phyloP scores from a whole-genome alignment of 108 stramenopile species.

The Fragilaria radians region DNA sequence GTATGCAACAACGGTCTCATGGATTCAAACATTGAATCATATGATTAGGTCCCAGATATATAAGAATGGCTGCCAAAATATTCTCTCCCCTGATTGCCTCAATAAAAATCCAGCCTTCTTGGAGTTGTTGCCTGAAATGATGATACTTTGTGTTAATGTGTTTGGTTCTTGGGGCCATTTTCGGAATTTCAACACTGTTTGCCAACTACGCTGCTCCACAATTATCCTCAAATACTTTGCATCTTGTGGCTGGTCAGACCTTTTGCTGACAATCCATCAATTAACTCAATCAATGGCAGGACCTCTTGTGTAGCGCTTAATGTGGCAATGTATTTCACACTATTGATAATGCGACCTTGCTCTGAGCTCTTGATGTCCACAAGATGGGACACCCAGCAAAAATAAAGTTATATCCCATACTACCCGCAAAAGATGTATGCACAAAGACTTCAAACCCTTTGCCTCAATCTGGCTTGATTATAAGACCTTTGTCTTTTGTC shows the following conservation, averaged over 20 bases:
- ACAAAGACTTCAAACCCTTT: constrained; percentile 32
- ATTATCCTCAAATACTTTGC: constrained; percentile 33
- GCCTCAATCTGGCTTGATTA: constrained; percentile 13
- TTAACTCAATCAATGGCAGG: constrained; percentile 9
- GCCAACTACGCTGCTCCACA: constrained; percentile 16
- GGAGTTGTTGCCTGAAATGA: constrained; percentile 19
- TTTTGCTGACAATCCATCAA: constrained; percentile 1
- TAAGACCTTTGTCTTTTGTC: constrained; percentile 21
- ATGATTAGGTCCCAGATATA: too few species aligned
- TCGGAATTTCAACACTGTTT: not conserved
- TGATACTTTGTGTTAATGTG: constrained; percentile 17
- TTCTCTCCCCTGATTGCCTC: constrained; percentile 10
- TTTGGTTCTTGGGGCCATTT: constrained; percentile 18
- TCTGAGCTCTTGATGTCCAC: constrained; percentile 17
- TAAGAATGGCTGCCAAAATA: constrained; percentile 28
- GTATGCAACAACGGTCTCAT: too few species aligned
- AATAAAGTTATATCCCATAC: constrained; percentile 21
- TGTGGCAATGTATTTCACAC: constrained; percentile 17
- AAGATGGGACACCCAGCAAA: constrained; percentile 22
- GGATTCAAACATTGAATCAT: too few species aligned
- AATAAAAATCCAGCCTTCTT: not conserved
- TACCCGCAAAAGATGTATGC: constrained; percentile 42
- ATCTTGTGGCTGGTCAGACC: not conserved
- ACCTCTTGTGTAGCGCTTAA: constrained; percentile 6
- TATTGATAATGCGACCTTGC: constrained; percentile 24